Conservation (phyloP, 2,329 filamentous ascomycete species). For the Didymosphaeria variabile region DNA sequence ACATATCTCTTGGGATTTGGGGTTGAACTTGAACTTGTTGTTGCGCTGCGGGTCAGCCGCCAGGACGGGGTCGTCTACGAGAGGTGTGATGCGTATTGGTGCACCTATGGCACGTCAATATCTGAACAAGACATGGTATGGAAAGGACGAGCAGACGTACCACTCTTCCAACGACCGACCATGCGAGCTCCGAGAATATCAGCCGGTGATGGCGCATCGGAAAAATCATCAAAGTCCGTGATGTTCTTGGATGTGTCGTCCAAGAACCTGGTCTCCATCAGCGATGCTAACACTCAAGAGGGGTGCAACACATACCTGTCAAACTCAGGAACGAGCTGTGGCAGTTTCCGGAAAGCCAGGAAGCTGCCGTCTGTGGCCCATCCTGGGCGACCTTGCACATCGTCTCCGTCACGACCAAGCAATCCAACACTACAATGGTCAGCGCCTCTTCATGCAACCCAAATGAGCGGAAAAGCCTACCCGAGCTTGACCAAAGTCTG, state of each 20-base stretch:
- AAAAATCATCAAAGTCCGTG: constrained; percentile 7
- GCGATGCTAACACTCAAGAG: background rate
- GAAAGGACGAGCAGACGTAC: background rate
- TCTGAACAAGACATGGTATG: background rate
- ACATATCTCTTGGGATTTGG: constrained; percentile 13
- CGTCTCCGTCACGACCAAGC: constrained; percentile 5
- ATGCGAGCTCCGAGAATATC: constrained; percentile 17
- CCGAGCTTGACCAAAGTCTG: constrained; percentile 11
- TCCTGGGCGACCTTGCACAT: background rate
- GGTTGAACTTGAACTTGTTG: constrained; percentile 20
- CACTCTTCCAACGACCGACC: constrained; percentile 21
- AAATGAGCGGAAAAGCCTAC: background rate
- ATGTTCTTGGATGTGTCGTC: background rate
- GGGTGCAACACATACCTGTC: background rate
- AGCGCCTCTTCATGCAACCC: background rate
- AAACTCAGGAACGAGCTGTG: constrained; percentile 18
- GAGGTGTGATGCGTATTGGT: constrained; percentile 3
- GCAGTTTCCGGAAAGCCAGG: constrained; percentile 19
- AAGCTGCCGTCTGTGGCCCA: constrained; percentile 19
- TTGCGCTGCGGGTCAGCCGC: constrained; percentile 4
- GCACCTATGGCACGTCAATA: background rate
- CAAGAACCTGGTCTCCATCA: constrained; percentile 3
- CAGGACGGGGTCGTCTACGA: constrained; percentile 7
- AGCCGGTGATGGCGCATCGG: constrained; percentile 1
- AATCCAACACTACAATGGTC: constrained; percentile 5